Evolutionary conservation across 306 rosid genomes (phyloP), one percentile per base, ranked within the genome.

Genomic region (Quercus glauca): DNA sequence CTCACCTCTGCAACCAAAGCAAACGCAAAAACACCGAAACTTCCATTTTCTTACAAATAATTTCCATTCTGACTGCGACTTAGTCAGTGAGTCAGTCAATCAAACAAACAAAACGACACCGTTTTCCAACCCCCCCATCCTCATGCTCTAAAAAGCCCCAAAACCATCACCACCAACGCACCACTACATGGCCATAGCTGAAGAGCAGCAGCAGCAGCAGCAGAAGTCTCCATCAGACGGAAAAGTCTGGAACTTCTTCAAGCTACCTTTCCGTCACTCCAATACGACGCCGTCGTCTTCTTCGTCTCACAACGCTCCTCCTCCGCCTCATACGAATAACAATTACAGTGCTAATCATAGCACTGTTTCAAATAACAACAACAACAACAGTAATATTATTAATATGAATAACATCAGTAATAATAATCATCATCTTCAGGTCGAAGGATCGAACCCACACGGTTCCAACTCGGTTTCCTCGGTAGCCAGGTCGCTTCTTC

Each of bases 401-500:
- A 68, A 35, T 2, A 68, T 3, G 35, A 8, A 3, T 13, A 35
- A 7, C 25, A 10, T 1, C 5, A 49, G 17, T 12, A 49, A 49
- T 49, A 49, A 49, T 5, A 89, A 81, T 6, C 73, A 76, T 14
- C 81, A 52, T 69, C 87, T 84, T 67, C 82, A 61, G 9, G 68
- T 80, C 21, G 97, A 92, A 19, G 92, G 90, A 19, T 90, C 96
- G 23, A 49, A 82, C 43, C 57, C 59, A 4, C 85, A 85, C n/a
- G 3, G 76, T 76, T 80, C 98, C 11, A 86, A 23, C 65, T 88
- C 99, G 17, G 98, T 96, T 73, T 90, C 99, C 41, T 91, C 98
- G 0, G 99, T 96, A 25, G 98, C 99, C 8, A 84, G 91, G 86
- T 96, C 98, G 77, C 81, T 96, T 73, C 98, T 96, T 51, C 99